These are phyloP conservation scores for Pichia sp. DNA, from an alignment of 1,139 yeast genomes.

Conservation along the genomic window DNA sequence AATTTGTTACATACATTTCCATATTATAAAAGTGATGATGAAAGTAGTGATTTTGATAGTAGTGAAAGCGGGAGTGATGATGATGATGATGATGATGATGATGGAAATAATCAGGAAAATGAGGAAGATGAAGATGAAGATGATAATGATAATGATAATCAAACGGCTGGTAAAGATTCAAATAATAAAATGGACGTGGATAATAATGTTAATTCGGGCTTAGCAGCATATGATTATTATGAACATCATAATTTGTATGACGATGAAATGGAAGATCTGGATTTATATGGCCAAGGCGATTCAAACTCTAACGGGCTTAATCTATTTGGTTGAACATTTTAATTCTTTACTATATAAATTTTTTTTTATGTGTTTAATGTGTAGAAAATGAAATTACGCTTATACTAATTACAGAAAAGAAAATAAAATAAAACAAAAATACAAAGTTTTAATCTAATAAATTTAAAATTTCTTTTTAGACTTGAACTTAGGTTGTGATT, in stretches of 20 bases:
- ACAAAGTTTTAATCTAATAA: neutral
- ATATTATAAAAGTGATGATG: constrained; percentile 25
- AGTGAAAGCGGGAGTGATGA: constrained; percentile 9
- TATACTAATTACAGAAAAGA: neutral
- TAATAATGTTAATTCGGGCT: constrained; percentile 4
- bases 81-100: too few relatives aligned
- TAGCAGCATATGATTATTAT: constrained; percentile 23
- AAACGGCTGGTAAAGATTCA: too few relatives aligned
- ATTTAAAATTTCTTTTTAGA: constrained; percentile 50
- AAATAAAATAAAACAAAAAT: neutral
- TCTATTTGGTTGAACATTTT: constrained; percentile 15
- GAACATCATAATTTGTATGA: constrained; percentile 21
- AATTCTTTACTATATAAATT: too few relatives aligned
- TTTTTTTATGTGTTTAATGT: too few relatives aligned
- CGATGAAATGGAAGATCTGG: constrained; percentile 15
- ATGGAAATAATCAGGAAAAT: too few relatives aligned
- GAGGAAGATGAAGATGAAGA: constrained; percentile 6
- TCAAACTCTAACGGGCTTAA: constrained; percentile 16
- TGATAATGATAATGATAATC: constrained; percentile 4
- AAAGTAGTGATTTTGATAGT: constrained; percentile 15
- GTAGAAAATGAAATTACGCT: too few relatives aligned
- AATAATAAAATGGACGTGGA: constrained; percentile 1
- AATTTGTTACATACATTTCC: constrained; percentile 26
- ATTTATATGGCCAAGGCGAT: constrained; percentile 17
- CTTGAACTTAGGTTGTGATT: constrained; percentile 43